Evolutionary conservation across 352 stramenopile genomes (phyloP).

Genomic region (Phytophthora kernoviae): DNA sequence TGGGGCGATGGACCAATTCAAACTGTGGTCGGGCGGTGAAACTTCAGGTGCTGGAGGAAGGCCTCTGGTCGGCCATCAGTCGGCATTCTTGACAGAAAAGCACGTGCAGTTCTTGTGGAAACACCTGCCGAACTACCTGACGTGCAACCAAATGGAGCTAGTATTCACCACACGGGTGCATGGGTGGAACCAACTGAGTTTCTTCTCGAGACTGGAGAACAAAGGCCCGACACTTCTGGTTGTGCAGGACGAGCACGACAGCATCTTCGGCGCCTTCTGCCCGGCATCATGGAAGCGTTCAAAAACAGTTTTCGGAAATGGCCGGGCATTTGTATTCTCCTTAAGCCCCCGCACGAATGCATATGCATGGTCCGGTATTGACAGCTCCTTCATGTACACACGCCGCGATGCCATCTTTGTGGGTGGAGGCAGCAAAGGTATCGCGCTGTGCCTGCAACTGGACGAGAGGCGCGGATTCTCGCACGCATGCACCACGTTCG

Average conservation of each 20-base stretch:
- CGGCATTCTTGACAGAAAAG: conserved; percentile 63
- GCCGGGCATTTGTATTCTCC: conserved; percentile 75
- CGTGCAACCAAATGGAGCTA: conserved; percentile 76
- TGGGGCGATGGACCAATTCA: conserved; percentile 61
- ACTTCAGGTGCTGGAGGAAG: conserved; percentile 25
- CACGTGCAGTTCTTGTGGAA: conserved; percentile 75
- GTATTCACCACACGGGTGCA: conserved; percentile 64
- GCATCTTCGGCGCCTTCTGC: conserved; percentile 80
- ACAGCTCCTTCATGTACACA: conserved; percentile 78
- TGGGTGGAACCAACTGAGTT: conserved; percentile 75
- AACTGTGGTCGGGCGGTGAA: conserved; percentile 42
- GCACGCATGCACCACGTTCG: conserved; percentile 65
- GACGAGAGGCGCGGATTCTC: conserved; percentile 78
- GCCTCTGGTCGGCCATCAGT: conserved; percentile 38
- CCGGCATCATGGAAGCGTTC: conserved; percentile 66
- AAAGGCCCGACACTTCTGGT: conserved; percentile 72
- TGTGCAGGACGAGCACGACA: conserved; percentile 68
- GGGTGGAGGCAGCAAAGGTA: conserved; percentile 67
- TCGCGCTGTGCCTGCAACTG: conserved; percentile 71
- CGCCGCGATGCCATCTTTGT: conserved; percentile 61
- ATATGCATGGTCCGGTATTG: conserved; percentile 64
- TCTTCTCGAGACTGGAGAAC: conserved; percentile 60
- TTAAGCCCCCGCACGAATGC: conserved; percentile 60
- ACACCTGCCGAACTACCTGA: conserved; percentile 61
- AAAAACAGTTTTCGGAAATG: conserved; percentile 70